Base-by-base conservation (phyloP, 2,329 filamentous ascomycete genomes). In the Ampelomyces quisqualis region DNA sequence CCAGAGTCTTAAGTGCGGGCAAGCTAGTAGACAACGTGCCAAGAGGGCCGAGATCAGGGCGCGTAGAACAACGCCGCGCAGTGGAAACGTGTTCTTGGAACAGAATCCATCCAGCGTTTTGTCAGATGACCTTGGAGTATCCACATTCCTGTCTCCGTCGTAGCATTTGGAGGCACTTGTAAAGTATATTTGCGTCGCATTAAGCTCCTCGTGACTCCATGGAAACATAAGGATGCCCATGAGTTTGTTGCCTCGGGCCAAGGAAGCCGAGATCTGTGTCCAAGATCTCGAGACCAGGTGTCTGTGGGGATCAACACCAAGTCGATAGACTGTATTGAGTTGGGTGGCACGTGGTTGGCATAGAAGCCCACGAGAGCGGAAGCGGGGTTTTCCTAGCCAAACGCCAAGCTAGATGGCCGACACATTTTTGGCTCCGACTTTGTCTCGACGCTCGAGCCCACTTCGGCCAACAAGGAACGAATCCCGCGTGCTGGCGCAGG, bases 391-490 rank as follows among this genome's bases (percentile, higher is more conserved):
- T 40, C n/a, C 13, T 49, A 47, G 52, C 35, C 34, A 27, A 11
- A 30, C 23, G 28, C 37, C 28, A 32, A 39, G 37, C 9, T 11
- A 9, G 14, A 18, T 20, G n/a, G n/a, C n/a, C 19, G 19, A 31
- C 18, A 17, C 26, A 31, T 17, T 23, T 27, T 38, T 11, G 35
- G 20, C 35, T 20, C 14, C 8, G 18, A 26, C 39, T 49, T 47
- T 45, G 45, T 49, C 49, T 53, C 51, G 49, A 55, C 45, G 40
- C 46, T 33, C n/a, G n/a, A n/a, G n/a, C n/a, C n/a, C n/a, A n/a
- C n/a, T 18, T 38, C 32, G 34, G 30, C 47, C 34, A 42, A 27
- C 22, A 9, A 32, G 33, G 37, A 27, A 33, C 28, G 7, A 34
- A 37, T 28, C 19, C 18, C n/a, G n/a, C n/a, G n/a, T n/a, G n/a